Percentiles rank a stretch among this genome's conserved stretches.
Evolutionary conservation across 148 eudicot genomes (phyloP).

Genomic region (Cornus suecica): DNA sequence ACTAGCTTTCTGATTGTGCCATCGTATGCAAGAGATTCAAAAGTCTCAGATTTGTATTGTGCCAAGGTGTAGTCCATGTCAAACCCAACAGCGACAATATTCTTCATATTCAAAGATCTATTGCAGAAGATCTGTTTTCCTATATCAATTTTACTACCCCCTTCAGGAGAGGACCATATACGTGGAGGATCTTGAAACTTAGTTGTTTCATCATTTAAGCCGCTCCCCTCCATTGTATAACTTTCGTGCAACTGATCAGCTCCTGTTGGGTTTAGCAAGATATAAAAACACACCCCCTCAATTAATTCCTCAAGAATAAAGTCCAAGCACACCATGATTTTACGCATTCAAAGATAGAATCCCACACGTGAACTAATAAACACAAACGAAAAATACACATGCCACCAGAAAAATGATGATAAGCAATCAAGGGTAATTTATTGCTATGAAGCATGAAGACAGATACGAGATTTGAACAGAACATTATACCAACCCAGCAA

Average conservation of each 20-base stretch:
- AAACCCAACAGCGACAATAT: constrained; percentile 90
- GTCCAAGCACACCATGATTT: not conserved
- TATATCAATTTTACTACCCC: constrained; percentile 49
- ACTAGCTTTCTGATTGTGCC: constrained; percentile 95
- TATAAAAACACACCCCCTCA: no score
- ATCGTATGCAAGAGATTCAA: constrained; percentile 90
- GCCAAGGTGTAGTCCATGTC: constrained; percentile 99
- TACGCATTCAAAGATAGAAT: not conserved
- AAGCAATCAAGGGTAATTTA: not conserved
- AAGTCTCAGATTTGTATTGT: constrained; percentile 89
- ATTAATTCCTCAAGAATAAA: not conserved
- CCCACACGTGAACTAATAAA: not conserved
- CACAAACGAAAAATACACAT: not conserved
- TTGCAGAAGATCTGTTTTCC: constrained; percentile 93
- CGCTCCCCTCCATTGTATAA: constrained; percentile 51
- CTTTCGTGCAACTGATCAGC: constrained; percentile 32
- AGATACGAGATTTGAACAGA: no score
- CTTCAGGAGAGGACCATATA: constrained; percentile 82
- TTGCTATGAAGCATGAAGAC: no score
- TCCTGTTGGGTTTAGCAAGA: constrained; percentile 32
- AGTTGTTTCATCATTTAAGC: constrained; percentile 25
- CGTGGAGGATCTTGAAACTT: constrained; percentile 46
- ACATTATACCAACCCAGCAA: no score
- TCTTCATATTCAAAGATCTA: constrained; percentile 91
- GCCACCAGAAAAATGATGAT: not conserved